Evolutionary conservation across 495 filamentous ascomycete genomes (phyloP), one percentile per base, ranked within the genome.

Genomic region (Astrothelium subdiscretum): DNA sequence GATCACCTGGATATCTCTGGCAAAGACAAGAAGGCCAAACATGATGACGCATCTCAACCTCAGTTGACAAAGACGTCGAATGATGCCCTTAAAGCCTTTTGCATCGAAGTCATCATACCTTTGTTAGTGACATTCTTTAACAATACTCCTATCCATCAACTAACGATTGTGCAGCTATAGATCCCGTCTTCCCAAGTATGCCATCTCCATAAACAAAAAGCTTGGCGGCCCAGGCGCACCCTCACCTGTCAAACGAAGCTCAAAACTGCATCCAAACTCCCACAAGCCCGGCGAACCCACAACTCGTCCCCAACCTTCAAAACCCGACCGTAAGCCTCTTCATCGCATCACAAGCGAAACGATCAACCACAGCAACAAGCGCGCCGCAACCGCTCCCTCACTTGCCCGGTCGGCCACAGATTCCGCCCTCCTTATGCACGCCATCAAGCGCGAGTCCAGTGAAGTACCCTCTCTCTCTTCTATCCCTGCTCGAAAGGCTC

Each of bases 101-200:
- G 91, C 71, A 81, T 91, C 1, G 92, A 97, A 72, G 90, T 98
- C 59, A 86, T 98, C 68, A 76, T 95, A 42, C 92, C 94, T 52
- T 97, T 98, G 85, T 88, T 79, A 82, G 83, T 74, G 24, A 38
- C 32, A 20, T 26, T 18, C n/a, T 43, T 26, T 27, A 6, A 1
- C 27, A 2, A 43, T 15, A 38, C 35, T 2, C 13, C 11, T 26
- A 1, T 43, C 44, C 13, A 1, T 6, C 24, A 11, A 26, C 60
- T 57, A 70, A 69, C 42, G n/a, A 13, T 20, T 29, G n/a, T 59
- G 32, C 62, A 86, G 85, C 77, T 98, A 95, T 68, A 85, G 85
- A 38, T 82, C 90, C 13, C 86, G 92, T 26, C 76, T 96, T 11
- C 92, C 92, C 5, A 86, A 91, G 29, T 80, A 88, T 52, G 94